Percentiles rank a stretch among this genome's conserved stretches.
Conservation (phyloP, 306 rosid species). For the Begonia masoniana region DNA sequence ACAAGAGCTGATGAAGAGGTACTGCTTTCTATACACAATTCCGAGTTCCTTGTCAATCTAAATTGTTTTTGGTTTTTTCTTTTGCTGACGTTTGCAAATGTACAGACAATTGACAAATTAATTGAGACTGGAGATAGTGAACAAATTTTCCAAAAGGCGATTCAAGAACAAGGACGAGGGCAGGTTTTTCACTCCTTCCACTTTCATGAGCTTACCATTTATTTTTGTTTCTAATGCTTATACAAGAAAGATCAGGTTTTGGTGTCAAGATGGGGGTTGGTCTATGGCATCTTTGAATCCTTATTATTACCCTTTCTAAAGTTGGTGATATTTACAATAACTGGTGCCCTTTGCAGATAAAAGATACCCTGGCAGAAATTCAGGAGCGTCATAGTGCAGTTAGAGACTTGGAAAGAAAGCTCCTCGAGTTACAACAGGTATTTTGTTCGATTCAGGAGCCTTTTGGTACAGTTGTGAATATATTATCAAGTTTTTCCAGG, state of each 20-base stretch:
- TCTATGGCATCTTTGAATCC: too few species aligned
- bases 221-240: neutral
- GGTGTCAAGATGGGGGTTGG: too few species aligned
- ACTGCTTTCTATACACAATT: neutral
- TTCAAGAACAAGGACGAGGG: conserved; percentile 95
- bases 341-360: conserved; percentile 36
- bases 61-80: neutral
- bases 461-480: too few species aligned
- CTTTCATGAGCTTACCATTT: conserved; percentile 3
- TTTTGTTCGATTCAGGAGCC: conserved; percentile 7
- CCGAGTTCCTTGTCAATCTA: neutral
- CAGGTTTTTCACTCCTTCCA: conserved; percentile 36
- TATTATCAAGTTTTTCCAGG: too few species aligned
- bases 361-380: conserved; percentile 88
- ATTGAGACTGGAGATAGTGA: conserved; percentile 95
- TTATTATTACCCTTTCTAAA: neutral
- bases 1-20: conserved; percentile 87
- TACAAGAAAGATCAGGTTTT: neutral
- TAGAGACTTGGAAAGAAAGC: conserved; percentile 80
- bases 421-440: conserved; percentile 88
- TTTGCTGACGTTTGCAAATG: conserved; percentile 2
- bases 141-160: conserved; percentile 90
- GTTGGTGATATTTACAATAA: neutral
- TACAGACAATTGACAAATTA: conserved; percentile 91
- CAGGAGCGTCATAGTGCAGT: conserved; percentile 93